Conservation (phyloP, 202 grass and related monocot species). For the Carex arenaria region DNA sequence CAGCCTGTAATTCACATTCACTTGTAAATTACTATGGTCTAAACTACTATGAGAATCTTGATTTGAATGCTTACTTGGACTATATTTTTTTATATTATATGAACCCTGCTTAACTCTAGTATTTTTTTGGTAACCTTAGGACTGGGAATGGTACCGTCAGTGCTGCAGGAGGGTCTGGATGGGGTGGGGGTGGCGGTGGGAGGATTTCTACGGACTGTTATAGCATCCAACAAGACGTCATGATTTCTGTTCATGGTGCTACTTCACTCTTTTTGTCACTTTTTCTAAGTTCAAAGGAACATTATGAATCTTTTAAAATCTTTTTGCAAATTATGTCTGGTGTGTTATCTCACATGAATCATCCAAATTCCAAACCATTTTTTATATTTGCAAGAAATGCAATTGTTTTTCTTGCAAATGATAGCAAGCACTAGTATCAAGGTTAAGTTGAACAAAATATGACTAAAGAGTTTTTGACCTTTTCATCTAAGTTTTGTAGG, state of each 20-base stretch:
- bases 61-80: not conserved
- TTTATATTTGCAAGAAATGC: not conserved
- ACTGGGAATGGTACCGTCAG: conserved; percentile 90
- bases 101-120: not conserved
- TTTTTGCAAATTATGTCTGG: not conserved
- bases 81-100: not conserved
- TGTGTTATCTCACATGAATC: not conserved
- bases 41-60: not conserved
- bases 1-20: not conserved
- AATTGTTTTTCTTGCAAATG: not conserved
- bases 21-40: not conserved
- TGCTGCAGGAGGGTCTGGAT: conserved; percentile 90
- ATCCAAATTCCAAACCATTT: not conserved
- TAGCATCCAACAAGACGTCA: conserved; percentile 88
- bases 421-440: not conserved
- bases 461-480: not conserved
- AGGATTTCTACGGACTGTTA: conserved; percentile 89
- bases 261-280: not conserved
- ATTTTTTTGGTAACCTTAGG: conserved; percentile 34
- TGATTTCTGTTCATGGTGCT: conserved; percentile 89
- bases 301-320: not conserved
- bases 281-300: not conserved
- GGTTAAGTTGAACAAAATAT: not conserved
- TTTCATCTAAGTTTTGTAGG: conserved; percentile 1
- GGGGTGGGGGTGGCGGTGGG: conserved; percentile 89